Base-by-base conservation (phyloP, 2,329 filamentous ascomycete species). In the Xylaria sp. region DNA sequence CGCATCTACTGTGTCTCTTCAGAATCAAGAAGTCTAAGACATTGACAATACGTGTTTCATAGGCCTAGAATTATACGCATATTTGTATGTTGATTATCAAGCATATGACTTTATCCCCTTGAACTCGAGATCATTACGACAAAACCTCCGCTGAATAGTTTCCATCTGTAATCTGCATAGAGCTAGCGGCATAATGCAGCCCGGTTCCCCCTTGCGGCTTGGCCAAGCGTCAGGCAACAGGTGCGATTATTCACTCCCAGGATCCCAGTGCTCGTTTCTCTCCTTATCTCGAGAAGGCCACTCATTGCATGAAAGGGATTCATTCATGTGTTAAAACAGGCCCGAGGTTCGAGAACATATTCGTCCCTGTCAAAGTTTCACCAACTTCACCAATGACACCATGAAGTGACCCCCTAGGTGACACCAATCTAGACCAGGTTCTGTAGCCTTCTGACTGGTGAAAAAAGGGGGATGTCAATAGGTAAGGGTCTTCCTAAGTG, bases 361-460 rank as follows among this genome's bases (percentile, higher is more conserved):
- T 39, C 4, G 23, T 48, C 45, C 13, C 39, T 36, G 52, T 59
- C 15, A 39, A 45, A 39, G 63, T 62, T 59, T 66, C 58, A 62
- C 52, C 36, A 48, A 46, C 55, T 50, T 55, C 52, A 58, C 36
- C 9, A 46, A 48, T 56, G 45, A 36, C 28, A 60, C 63, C 41
- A 53, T 45, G 57, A 32, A 25, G 20, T 18, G 34, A 36, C 43
- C 10, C 57, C 66, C 62, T n/a, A 48, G 66, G 63, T 68, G 48
- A 63, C 53, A 66, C 66, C 34, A 30, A 55, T 43, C 63, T 34
- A 56, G 61, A 65, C 66, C 53, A 30, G 60, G 48, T 60, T 67
- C 56, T 32, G 25, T 43, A 43, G 66, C 66, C 58, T 53, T 65
- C 52, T 68, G 52, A 66, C 63, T 68, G 66, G 66, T 39, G 46